Percentiles rank a stretch among this genome's conserved stretches.
phyloP scores from a whole-genome alignment of 164 flowering plant species.

The Saururus chinensis region DNA sequence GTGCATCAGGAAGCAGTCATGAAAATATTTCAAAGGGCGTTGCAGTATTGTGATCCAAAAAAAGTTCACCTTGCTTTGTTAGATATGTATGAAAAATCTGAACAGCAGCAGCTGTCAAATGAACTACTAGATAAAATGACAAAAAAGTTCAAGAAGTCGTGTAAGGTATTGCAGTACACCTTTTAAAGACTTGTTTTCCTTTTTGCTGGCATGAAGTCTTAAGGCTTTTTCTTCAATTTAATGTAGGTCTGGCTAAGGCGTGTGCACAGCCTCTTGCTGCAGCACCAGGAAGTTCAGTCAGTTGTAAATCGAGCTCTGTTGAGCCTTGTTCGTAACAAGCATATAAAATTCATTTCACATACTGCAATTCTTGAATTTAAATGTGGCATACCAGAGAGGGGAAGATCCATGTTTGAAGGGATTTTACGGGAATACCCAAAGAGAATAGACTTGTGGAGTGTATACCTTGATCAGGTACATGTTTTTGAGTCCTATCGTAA shows the following conservation, averaged over 20 bases:
- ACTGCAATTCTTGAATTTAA: slow-evolving; percentile 78
- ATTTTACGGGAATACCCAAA: slow-evolving; percentile 78
- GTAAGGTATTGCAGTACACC: slow-evolving; percentile 40
- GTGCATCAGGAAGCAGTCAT: slow-evolving; percentile 63
- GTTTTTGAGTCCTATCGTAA: not conserved
- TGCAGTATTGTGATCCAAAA: slow-evolving; percentile 77
- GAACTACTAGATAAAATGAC: slow-evolving; percentile 74
- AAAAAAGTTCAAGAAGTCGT: slow-evolving; percentile 69
- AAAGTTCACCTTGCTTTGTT: slow-evolving; percentile 65
- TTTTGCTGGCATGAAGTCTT: not conserved
- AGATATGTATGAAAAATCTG: slow-evolving; percentile 63
- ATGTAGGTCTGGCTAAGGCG: slow-evolving; percentile 72
- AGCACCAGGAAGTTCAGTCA: slow-evolving; percentile 43
- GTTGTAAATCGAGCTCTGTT: slow-evolving; percentile 52
- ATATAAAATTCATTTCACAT: slow-evolving; percentile 67
- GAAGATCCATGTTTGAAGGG: slow-evolving; percentile 74
- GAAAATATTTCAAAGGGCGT: slow-evolving; percentile 67
- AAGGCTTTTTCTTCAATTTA: not conserved
- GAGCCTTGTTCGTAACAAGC: slow-evolving; percentile 66
- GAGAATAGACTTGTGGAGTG: slow-evolving; percentile 87
- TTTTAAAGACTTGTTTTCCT: not conserved
- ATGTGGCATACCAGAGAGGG: slow-evolving; percentile 75
- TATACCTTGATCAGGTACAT: slow-evolving; percentile 81
- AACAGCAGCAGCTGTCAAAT: slow-evolving; percentile 52
- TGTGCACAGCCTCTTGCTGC: slow-evolving; percentile 40